phyloP scores from a whole-genome alignment of 2,329 filamentous ascomycete species.

The Dactylellina leptospora region DNA sequence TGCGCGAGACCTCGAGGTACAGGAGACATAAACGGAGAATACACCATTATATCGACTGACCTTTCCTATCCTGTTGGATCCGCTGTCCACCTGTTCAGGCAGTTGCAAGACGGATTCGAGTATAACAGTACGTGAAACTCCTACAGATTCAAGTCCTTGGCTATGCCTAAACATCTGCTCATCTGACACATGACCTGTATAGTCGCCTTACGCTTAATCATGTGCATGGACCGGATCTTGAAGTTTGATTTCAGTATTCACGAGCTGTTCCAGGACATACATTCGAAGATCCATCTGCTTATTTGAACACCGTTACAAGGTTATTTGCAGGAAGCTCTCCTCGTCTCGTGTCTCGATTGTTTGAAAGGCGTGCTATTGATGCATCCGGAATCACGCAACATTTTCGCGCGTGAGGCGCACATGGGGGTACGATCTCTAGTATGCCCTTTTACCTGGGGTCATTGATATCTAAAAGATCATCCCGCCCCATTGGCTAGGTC shows the following conservation, averaged over 20 bases:
- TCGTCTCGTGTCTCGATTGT: slow-evolving; percentile 85
- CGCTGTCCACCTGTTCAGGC: slow-evolving; percentile 94
- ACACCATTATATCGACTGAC: not conserved
- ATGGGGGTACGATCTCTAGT: slow-evolving; percentile 77
- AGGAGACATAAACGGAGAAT: too few relatives aligned
- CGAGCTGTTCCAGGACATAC: not conserved
- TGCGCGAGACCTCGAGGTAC: slow-evolving; percentile 70
- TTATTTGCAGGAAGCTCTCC: slow-evolving; percentile 85
- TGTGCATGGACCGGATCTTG: slow-evolving; percentile 84
- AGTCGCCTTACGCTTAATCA: slow-evolving; percentile 83
- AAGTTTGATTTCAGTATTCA: slow-evolving; percentile 73
- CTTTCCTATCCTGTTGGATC: slow-evolving; percentile 72
- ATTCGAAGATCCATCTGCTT: too few relatives aligned
- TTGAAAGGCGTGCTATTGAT: slow-evolving; percentile 88
- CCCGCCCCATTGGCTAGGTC: slow-evolving; percentile 65
- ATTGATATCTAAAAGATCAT: not conserved
- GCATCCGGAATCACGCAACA: slow-evolving; percentile 84
- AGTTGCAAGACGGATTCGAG: slow-evolving; percentile 94
- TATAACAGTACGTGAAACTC: slow-evolving; percentile 74
- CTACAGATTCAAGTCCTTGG: too few relatives aligned
- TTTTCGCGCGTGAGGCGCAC: slow-evolving; percentile 88
- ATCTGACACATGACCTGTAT: not conserved
- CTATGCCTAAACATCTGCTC: not conserved
- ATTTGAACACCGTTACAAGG: too few relatives aligned
- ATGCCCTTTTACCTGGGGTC: not conserved